These are phyloP conservation scores for Rhizopogon vesiculosus DNA, from an alignment of 768 basidiomycete species.

Conservation along the genomic window DNA sequence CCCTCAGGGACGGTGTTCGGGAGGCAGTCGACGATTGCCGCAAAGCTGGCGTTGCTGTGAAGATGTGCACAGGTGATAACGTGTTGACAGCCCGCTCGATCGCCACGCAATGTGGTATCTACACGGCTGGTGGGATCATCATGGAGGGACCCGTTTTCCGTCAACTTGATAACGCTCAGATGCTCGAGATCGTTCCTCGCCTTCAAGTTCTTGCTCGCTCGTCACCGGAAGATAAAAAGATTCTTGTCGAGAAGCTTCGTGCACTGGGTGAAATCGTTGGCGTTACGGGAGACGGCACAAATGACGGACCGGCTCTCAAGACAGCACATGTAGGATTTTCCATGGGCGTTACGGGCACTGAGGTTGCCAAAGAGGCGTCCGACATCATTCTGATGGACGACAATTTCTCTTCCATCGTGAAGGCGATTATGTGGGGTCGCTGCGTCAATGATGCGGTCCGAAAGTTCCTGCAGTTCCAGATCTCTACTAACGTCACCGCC, in stretches of 20 bases:
- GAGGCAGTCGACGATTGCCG: too few relatives aligned
- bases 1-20: too few relatives aligned
- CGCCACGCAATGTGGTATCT: too few relatives aligned
- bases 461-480: conserved; percentile 96
- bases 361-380: conserved; percentile 98
- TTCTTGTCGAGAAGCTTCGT: conserved; percentile 86
- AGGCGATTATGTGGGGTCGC: conserved; percentile 98
- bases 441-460: conserved; percentile 97
- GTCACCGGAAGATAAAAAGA: conserved; percentile 94
- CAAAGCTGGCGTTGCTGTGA: too few relatives aligned
- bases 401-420: conserved; percentile 93
- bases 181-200: too few relatives aligned
- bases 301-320: conserved; percentile 95
- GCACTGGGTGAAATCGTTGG: conserved; percentile 86
- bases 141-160: too few relatives aligned
- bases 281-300: conserved; percentile 97
- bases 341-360: conserved; percentile 95
- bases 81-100: too few relatives aligned
- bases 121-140: too few relatives aligned
- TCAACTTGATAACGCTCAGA: too few relatives aligned
- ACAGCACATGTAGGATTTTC: conserved; percentile 96
- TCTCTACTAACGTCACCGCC: conserved; percentile 92
- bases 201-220: conserved; percentile 97
- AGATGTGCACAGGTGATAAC: too few relatives aligned
- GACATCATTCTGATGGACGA: conserved; percentile 99